A percentile compares a stretch with the other conserved stretches of the same genome.
Conservation (phyloP, 768 basidiomycete genomes). For the Naematelia aurantialba region DNA sequence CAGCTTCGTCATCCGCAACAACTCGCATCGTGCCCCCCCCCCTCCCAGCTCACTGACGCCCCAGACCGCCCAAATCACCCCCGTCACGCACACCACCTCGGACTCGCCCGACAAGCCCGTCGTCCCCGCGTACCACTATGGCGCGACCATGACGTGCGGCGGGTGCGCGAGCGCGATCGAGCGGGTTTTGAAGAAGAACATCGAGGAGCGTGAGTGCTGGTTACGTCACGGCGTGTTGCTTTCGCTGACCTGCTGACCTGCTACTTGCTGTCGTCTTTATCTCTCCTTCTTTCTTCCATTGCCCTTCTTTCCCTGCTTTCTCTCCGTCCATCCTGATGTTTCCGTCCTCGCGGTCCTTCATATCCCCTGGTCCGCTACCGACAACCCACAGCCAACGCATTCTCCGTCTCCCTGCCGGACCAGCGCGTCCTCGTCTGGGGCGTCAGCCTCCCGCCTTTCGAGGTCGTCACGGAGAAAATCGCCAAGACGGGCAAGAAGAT, state of each 20-base stretch:
- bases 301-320: slow-evolving; percentile 1
- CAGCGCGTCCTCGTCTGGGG: slow-evolving; percentile 49
- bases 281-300: neutral
- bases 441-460: slow-evolving; percentile 40
- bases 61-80: too few species aligned
- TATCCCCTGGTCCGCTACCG: neutral
- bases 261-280: neutral
- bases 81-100: too few species aligned
- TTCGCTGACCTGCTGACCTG: too few species aligned
- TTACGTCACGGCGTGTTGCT: neutral
- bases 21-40: too few species aligned
- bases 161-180: slow-evolving; percentile 50
- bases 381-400: slow-evolving; percentile 36
- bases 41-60: too few species aligned
- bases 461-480: slow-evolving; percentile 46
- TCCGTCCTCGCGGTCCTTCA: neutral
- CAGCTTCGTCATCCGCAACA: too few species aligned
- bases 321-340: neutral
- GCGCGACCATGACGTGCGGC: slow-evolving; percentile 50
- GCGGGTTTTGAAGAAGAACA: slow-evolving; percentile 45
- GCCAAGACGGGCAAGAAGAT: slow-evolving; percentile 50
- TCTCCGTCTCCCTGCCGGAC: slow-evolving; percentile 40
- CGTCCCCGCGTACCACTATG: slow-evolving; percentile 45
- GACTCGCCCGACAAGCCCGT: slow-evolving; percentile 15
- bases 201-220: slow-evolving; percentile 41